Percentiles rank a stretch among this genome's conserved stretches.
Evolutionary conservation across 1,284 basidiomycete species (phyloP).

Genomic region (Agroathelia rolfsii): DNA sequence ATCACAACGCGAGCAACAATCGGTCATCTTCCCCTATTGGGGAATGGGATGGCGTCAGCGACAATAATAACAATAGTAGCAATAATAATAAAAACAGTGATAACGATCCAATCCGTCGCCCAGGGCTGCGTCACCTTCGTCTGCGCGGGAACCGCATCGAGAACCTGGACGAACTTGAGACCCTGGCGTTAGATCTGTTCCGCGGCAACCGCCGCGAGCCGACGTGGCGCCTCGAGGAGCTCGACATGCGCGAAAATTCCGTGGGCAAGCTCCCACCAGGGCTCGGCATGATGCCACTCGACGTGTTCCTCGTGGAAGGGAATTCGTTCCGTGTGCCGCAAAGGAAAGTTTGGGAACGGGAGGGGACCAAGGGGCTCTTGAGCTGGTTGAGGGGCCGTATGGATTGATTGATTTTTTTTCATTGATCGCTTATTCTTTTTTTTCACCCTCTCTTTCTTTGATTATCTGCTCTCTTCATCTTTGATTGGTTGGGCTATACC

Average conservation of each 20-base stretch:
- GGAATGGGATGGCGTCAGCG: neutral
- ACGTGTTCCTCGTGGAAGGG: conserved; percentile 75
- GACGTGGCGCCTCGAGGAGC: conserved; percentile 66
- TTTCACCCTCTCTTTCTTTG: no score
- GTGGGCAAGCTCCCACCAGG: conserved; percentile 56
- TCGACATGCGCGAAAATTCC: conserved; percentile 73
- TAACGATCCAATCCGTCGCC: conserved; percentile 8
- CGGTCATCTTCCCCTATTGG: neutral
- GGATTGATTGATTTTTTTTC: conserved; percentile 36
- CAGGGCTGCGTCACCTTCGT: conserved; percentile 52
- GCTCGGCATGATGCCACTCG: conserved; percentile 62
- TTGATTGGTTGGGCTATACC: no score
- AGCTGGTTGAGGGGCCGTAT: conserved; percentile 65
- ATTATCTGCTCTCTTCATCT: no score
- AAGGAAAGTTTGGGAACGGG: conserved; percentile 70
- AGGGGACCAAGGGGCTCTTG: conserved; percentile 72
- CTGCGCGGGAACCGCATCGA: conserved; percentile 57
- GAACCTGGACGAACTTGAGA: conserved; percentile 50
- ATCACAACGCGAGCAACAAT: no score
- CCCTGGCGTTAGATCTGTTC: conserved; percentile 49
- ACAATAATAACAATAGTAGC: no score
- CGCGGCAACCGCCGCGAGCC: conserved; percentile 50
- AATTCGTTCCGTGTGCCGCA: conserved; percentile 78
- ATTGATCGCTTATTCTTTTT: no score
- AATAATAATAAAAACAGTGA: no score